Conservation (phyloP, 1,284 basidiomycete species). For the Salmacisia buchloeana region DNA sequence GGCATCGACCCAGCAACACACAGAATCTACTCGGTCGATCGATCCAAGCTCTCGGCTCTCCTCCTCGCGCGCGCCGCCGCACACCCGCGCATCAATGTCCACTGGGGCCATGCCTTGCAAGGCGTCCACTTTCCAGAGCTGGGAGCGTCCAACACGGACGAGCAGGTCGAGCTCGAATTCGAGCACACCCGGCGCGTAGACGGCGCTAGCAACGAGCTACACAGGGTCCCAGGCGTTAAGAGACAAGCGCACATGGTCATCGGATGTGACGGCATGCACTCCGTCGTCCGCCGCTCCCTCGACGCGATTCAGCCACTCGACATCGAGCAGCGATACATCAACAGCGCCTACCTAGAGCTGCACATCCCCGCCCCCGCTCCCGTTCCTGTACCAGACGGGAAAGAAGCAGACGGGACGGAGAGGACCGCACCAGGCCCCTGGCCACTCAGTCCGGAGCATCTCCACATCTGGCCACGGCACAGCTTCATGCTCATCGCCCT, state of each 20-base stretch:
- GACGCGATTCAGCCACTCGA: conserved; percentile 57
- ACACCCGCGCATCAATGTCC: conserved; percentile 63
- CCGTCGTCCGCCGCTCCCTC: conserved; percentile 56
- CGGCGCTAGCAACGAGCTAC: background rate
- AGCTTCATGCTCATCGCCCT: conserved; percentile 98
- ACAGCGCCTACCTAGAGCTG: conserved; percentile 91
- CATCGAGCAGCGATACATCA: conserved; percentile 88
- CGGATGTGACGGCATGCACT: conserved; percentile 35
- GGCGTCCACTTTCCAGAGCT: conserved; percentile 69
- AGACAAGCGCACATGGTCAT: conserved; percentile 25
- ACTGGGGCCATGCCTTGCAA: conserved; percentile 74
- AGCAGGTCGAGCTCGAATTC: conserved; percentile 9
- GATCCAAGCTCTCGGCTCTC: conserved; percentile 76
- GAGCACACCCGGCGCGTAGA: conserved; percentile 8
- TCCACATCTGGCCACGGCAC: conserved; percentile 98
- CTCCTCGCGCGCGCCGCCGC: conserved; percentile 68
- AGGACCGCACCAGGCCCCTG: conserved; percentile 54
- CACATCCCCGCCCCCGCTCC: conserved; percentile 64
- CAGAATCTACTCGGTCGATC: conserved; percentile 89
- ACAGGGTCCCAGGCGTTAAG: background rate
- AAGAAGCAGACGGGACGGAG: conserved; percentile 5
- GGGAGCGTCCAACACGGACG: conserved; percentile 57
- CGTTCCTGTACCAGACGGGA: background rate
- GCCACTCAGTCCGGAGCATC: conserved; percentile 83
- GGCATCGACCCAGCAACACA: conserved; percentile 80